phyloP scores from a whole-genome alignment of 768 basidiomycete genomes.

The Lentinula edodes region DNA sequence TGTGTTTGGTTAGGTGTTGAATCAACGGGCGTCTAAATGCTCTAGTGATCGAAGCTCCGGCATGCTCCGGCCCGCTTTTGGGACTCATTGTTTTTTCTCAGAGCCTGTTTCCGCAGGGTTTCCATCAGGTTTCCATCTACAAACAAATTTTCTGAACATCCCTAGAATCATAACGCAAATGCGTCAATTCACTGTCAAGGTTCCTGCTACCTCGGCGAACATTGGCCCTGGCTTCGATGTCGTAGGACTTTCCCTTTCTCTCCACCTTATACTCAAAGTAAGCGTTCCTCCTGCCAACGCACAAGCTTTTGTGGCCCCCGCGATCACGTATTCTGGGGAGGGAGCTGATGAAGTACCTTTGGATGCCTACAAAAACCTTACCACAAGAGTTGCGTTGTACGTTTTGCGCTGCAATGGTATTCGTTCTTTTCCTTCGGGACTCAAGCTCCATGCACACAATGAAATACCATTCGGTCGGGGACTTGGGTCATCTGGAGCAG shows the following conservation, averaged over 20 bases:
- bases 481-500: constrained; percentile 95
- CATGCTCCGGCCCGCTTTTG: neutral
- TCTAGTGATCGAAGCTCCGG: neutral
- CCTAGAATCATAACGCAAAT: neutral
- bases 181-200: constrained; percentile 58
- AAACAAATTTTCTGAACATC: neutral
- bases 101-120: too few relatives aligned
- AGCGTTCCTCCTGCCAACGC: constrained; percentile 22
- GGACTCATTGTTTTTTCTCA: too few relatives aligned
- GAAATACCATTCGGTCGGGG: constrained; percentile 98
- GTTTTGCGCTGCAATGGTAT: constrained; percentile 87
- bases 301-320: constrained; percentile 43
- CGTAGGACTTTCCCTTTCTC: constrained; percentile 93
- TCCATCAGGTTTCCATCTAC: too few relatives aligned
- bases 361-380: constrained; percentile 94
- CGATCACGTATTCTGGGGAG: constrained; percentile 78
- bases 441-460: constrained; percentile 78
- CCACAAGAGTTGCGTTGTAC: constrained; percentile 95
- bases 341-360: constrained; percentile 90
- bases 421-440: constrained; percentile 65
- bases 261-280: constrained; percentile 75
- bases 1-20: neutral
- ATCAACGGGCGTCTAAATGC: neutral
- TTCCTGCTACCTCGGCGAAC: constrained; percentile 98
- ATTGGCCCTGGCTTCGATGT: constrained; percentile 99